Conservation (phyloP, 148 eudicot genomes). For the Cornus kousa region DNA sequence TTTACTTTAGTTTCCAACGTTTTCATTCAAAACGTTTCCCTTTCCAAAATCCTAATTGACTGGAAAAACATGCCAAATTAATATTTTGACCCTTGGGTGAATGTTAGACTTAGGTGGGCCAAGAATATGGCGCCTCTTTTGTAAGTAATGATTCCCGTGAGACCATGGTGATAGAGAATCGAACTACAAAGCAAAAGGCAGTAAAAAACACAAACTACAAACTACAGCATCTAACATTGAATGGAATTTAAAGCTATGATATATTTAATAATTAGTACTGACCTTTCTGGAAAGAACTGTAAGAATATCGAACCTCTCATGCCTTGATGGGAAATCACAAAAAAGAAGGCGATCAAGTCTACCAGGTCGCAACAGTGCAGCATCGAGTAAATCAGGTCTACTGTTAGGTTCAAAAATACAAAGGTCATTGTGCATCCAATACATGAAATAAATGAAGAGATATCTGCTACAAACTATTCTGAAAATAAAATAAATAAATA, state of each 20-base stretch:
- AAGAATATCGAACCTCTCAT: constrained; percentile 86
- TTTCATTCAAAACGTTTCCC: too few species aligned
- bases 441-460: background rate
- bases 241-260: background rate
- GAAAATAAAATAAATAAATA: background rate
- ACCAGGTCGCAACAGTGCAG: constrained; percentile 96
- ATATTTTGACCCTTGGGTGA: too few species aligned
- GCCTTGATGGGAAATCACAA: constrained; percentile 83
- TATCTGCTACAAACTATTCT: background rate
- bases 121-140: too few species aligned
- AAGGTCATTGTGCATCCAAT: background rate
- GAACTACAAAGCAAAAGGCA: background rate
- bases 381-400: constrained; percentile 98
- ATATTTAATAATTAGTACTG: constrained; percentile 11
- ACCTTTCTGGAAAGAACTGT: constrained; percentile 87
- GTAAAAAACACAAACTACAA: constrained; percentile 4
- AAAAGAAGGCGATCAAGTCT: constrained; percentile 93
- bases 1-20: too few species aligned
- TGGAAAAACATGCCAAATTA: background rate
- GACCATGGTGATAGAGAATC: background rate
- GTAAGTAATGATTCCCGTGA: background rate
- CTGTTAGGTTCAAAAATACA: constrained; percentile 43
- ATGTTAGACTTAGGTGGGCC: too few species aligned
- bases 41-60: too few species aligned
- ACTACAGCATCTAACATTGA: background rate